Evolutionary conservation across 1,284 basidiomycete species (phyloP).

Genomic region (Psilocybe mexicana): DNA sequence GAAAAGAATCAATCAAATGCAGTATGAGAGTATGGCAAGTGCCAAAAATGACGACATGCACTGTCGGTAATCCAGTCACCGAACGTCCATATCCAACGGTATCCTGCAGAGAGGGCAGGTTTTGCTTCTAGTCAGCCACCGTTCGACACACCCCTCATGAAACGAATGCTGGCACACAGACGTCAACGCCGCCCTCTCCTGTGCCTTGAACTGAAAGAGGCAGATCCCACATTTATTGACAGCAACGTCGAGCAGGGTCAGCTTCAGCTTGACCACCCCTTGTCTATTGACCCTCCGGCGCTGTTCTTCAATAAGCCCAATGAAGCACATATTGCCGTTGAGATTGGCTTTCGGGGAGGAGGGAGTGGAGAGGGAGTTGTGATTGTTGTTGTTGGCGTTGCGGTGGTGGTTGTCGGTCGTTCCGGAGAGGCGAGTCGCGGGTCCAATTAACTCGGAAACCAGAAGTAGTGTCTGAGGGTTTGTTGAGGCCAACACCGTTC

Average conservation of each 20-base stretch:
- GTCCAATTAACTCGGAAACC: slow-evolving; percentile 65
- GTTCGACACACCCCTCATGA: slow-evolving; percentile 57
- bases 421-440: slow-evolving; percentile 17
- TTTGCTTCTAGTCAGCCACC: slow-evolving; percentile 51
- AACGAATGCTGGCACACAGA: slow-evolving; percentile 74
- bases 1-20: neutral
- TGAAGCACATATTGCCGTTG: slow-evolving; percentile 38
- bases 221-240: slow-evolving; percentile 85
- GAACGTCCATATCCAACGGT: slow-evolving; percentile 30
- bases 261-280: slow-evolving; percentile 78
- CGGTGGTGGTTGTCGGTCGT: neutral
- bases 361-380: neutral
- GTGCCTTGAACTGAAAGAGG: slow-evolving; percentile 71
- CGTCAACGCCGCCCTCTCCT: slow-evolving; percentile 57
- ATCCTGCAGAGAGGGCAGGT: slow-evolving; percentile 59
- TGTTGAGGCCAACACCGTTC: slow-evolving; percentile 15
- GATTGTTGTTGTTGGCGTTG: neutral
- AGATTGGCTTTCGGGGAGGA: slow-evolving; percentile 13
- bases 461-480: slow-evolving; percentile 51
- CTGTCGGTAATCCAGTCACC: slow-evolving; percentile 21
- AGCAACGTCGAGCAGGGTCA: slow-evolving; percentile 66
- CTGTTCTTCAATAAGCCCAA: slow-evolving; percentile 65
- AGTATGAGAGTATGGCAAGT: too few relatives aligned
- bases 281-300: slow-evolving; percentile 66
- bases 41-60: neutral